These are phyloP conservation scores for Nigrograna mackinnonii DNA, from an alignment of 2,329 filamentous ascomycete genomes.

Conservation along the genomic window DNA sequence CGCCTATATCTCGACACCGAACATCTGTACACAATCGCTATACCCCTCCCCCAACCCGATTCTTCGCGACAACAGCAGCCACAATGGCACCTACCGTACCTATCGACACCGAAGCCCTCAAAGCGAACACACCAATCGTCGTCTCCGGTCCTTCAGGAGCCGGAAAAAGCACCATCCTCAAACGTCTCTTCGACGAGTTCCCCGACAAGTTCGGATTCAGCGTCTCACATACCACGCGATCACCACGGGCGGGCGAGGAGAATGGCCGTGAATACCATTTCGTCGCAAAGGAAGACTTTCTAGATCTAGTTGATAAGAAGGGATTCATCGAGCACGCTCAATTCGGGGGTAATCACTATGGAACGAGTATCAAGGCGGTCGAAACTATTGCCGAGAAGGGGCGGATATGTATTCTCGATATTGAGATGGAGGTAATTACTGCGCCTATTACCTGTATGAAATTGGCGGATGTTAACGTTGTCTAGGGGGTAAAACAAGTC, in stretches of 20 bases:
- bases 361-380: constrained; percentile 80
- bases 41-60: constrained; percentile 4
- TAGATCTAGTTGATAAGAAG: constrained; percentile 56
- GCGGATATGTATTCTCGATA: constrained; percentile 82
- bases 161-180: constrained; percentile 81
- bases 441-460: neutral
- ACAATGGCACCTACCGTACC: constrained; percentile 28
- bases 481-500: constrained; percentile 86
- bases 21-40: neutral
- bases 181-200: constrained; percentile 68
- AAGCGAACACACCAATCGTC: constrained; percentile 61
- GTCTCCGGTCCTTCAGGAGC: constrained; percentile 80
- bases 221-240: constrained; percentile 75
- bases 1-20: neutral
- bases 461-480: constrained; percentile 2
- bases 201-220: constrained; percentile 68
- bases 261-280: constrained; percentile 82
- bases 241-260: constrained; percentile 73
- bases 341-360: constrained; percentile 86
- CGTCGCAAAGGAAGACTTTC: constrained; percentile 55
- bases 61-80: constrained; percentile 12
- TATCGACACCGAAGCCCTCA: constrained; percentile 21
- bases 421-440: constrained; percentile 83
- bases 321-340: constrained; percentile 87
- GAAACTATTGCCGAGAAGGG: constrained; percentile 72